A percentile compares a stretch with the other conserved stretches of the same genome.
Evolutionary conservation across 2,329 filamentous ascomycete species (phyloP).

Genomic region (Diplodia corticola): DNA sequence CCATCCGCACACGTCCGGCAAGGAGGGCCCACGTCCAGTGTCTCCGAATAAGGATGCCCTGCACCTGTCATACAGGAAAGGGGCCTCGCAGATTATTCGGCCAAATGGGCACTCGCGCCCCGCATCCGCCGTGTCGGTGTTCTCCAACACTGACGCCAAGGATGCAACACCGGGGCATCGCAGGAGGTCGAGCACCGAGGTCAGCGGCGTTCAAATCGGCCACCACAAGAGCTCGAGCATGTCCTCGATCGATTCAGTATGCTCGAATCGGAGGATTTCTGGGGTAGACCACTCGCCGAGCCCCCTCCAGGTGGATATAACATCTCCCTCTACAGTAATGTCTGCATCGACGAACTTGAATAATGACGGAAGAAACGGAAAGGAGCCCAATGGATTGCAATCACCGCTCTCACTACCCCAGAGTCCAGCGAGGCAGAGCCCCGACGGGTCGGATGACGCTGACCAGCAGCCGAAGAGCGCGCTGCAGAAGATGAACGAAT

Average conservation of each 20-base stretch:
- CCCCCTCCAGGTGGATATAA: constrained; percentile 33
- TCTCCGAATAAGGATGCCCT: constrained; percentile 51
- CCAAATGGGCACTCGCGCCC: constrained; percentile 36
- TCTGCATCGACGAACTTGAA: constrained; percentile 3
- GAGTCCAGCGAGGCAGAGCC: constrained; percentile 58
- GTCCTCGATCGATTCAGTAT: constrained; percentile 47
- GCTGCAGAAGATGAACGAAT: constrained; percentile 66
- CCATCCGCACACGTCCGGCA: constrained; percentile 26
- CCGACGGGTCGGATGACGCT: constrained; percentile 29
- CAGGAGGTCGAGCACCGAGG: constrained; percentile 37
- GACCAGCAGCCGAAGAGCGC: constrained; percentile 38
- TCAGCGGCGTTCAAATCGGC: constrained; percentile 32
- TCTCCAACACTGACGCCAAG: constrained; percentile 17
- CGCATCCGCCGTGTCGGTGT: constrained; percentile 31
- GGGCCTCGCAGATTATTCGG: constrained; percentile 50
- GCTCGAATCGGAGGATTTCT: constrained; percentile 11
- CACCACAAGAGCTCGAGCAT: constrained; percentile 46
- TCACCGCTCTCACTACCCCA: constrained; percentile 40
- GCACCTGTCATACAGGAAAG: constrained; percentile 52
- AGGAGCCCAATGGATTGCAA: constrained; percentile 19
- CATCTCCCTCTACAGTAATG: constrained; percentile 21
- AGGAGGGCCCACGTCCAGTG: constrained; percentile 36
- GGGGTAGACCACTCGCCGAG: constrained; percentile 31
- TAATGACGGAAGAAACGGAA: not conserved
- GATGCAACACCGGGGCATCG: constrained; percentile 21